Base-by-base conservation (phyloP, 257 asterid species). In the Solanum neorickii region DNA sequence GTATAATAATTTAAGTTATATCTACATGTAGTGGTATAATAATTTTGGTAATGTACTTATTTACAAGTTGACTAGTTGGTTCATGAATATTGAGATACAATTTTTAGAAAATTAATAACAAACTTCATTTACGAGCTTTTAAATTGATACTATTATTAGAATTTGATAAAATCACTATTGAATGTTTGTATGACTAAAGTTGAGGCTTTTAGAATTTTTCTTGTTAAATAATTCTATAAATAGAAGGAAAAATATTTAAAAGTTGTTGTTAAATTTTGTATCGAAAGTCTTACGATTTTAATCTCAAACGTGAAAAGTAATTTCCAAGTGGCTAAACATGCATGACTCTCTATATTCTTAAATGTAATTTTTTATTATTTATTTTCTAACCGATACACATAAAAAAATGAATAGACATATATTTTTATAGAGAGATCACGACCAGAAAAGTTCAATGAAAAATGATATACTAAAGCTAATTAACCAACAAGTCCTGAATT, bases 391-490 rank as follows among this genome's bases (percentile, higher is more conserved):
- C 3, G 15, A 11, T n/a, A 23, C 31, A 62, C 31, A n/a, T n/a
- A n/a, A n/a, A 60, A 62, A 20, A 23, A n/a, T 7, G 11, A 62
- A 11, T 10, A 62, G 29, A 5, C 2, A n/a, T 0, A 0, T n/a
- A 62, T 23, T 12, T 8, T 65, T 4, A 12, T 12, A 65, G 0
- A 66, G 2, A 29, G 33, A 62, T 37, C 39, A 37, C 2, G 16
- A 16, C 1, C 7, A n/a, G 1, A 62, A 25, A 65, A 65, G 75
- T 27, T 68, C 6, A 5, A 37, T 6, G 7, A 37, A 37, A 35
- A 68, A 68, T 29, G 23, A 68, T 14, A 68, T 8, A 25, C 27
- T 25, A 25, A 25, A 25, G 0, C 74, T 68, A 31, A 27, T 27
- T 12, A 13, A 68, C 10, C 11, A 15, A 27, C 11, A 13, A 68